Conservation (phyloP, 768 basidiomycete species). For the Dioszegia hungarica region DNA sequence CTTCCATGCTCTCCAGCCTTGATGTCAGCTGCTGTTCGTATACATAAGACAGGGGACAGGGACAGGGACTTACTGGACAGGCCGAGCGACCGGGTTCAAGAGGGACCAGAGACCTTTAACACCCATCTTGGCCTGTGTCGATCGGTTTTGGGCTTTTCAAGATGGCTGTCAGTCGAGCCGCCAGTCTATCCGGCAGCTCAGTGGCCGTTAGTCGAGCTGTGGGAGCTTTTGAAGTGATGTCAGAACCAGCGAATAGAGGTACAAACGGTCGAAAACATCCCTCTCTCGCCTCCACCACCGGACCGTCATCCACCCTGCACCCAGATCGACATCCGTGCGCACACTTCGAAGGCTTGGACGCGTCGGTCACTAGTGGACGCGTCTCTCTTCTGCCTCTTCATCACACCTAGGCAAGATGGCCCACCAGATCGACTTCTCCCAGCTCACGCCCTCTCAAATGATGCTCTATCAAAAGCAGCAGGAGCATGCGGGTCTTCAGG, state of each 20-base stretch:
- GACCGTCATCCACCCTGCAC: neutral
- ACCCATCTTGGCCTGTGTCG: conserved; percentile 61
- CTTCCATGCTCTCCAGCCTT: conserved; percentile 89
- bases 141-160: neutral
- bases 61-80: conserved; percentile 70
- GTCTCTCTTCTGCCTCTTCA: too few species aligned
- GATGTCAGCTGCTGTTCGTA: conserved; percentile 1
- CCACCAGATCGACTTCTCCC: neutral
- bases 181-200: too few species aligned
- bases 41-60: too few species aligned
- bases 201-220: too few species aligned
- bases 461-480: conserved; percentile 49
- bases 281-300: too few species aligned
- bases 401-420: neutral
- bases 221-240: too few species aligned
- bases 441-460: conserved; percentile 33
- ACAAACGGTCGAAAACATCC: too few species aligned
- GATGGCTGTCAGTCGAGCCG: too few species aligned
- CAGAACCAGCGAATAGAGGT: too few species aligned
- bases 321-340: too few species aligned
- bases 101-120: conserved; percentile 95
- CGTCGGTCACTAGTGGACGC: too few species aligned
- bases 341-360: too few species aligned
- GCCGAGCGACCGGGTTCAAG: conserved; percentile 84
- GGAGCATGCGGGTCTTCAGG: conserved; percentile 48